Percentiles rank a stretch among this genome's conserved stretches.
These are phyloP conservation scores for Sporobolomyces roseus DNA, from an alignment of 768 basidiomycete species.

Conservation along the genomic window DNA sequence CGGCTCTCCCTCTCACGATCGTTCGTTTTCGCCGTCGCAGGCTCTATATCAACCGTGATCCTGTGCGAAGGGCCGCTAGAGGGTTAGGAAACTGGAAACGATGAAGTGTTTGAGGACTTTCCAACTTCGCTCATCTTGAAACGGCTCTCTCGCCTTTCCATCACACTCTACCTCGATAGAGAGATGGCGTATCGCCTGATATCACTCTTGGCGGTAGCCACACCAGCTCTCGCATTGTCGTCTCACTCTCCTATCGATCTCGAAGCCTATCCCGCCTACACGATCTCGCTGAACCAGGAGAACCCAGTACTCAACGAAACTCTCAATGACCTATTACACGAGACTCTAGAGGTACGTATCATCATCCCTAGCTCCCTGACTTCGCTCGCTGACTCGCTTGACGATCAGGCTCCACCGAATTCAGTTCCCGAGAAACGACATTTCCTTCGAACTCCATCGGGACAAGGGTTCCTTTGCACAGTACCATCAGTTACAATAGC, in stretches of 20 bases:
- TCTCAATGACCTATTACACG: constrained; percentile 5
- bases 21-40: too few relatives aligned
- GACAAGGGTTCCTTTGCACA: constrained; percentile 44
- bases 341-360: constrained; percentile 3
- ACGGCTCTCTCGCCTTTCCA: too few relatives aligned
- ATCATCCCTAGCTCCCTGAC: too few relatives aligned
- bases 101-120: too few relatives aligned
- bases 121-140: too few relatives aligned
- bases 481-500: constrained; percentile 25
- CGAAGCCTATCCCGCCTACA: constrained; percentile 39
- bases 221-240: constrained; percentile 27
- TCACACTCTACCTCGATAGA: too few relatives aligned
- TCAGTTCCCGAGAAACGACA: constrained; percentile 20
- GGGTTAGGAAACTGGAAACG: too few relatives aligned
- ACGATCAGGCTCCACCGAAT: constrained; percentile 3
- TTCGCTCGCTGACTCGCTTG: background rate
- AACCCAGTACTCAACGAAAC: constrained; percentile 38
- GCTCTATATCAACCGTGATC: too few relatives aligned
- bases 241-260: constrained; percentile 43
- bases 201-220: background rate
- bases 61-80: too few relatives aligned
- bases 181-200: background rate
- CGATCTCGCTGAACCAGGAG: constrained; percentile 22
- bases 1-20: too few relatives aligned
- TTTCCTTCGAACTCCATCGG: constrained; percentile 39